Base-by-base conservation (phyloP, 129 eudicot genomes). In the Scalesia atractyloides region DNA sequence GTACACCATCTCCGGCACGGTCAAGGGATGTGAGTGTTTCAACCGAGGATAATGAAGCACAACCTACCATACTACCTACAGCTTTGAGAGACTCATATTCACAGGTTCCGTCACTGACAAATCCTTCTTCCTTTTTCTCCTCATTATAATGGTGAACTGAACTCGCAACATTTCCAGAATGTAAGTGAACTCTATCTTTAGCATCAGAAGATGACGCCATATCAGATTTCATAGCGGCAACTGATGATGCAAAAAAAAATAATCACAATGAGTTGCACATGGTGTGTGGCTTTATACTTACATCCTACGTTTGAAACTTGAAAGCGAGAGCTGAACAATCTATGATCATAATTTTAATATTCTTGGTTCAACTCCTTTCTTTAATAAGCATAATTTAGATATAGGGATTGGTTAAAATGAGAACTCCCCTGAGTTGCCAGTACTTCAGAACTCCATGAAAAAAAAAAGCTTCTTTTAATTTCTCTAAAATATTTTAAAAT, bases 161-260 rank as follows among this genome's bases (percentile, higher is more conserved):
- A 50, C 70, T 62, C 68, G 13, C 51, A 54, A 57, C 77, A 68
- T 41, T 73, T 65, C 48, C 74, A 65, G 79, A 53, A 73, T 12
- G 57, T 52, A 66, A 59, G 2, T 54, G 58, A 41, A 49, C 59
- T 44, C 26, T 70, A 52, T 69, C 67, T 7, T 5, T 46, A 30
- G 62, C 71, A 30, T 71, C 76, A 11, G 54, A 39, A 16, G 80
- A 77, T 56, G 71, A 56, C 26, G 68, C 20, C 46, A 77, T 66
- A 50, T 57, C 49, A 43, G 72, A 73, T 17, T 65, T 82, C 63
- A 41, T 78, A 46, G 69, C 69, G 53, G 73, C 46, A 60, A 69
- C 74, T 69, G 70, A 69, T 76, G 20, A 85, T 83, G 66, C 64
- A 79, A 76, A 39, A 58, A 58, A 57, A 57, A 9, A 20, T 37